Conservation (phyloP, 2,329 filamentous ascomycete genomes). For the Epichloe gansuensis region DNA sequence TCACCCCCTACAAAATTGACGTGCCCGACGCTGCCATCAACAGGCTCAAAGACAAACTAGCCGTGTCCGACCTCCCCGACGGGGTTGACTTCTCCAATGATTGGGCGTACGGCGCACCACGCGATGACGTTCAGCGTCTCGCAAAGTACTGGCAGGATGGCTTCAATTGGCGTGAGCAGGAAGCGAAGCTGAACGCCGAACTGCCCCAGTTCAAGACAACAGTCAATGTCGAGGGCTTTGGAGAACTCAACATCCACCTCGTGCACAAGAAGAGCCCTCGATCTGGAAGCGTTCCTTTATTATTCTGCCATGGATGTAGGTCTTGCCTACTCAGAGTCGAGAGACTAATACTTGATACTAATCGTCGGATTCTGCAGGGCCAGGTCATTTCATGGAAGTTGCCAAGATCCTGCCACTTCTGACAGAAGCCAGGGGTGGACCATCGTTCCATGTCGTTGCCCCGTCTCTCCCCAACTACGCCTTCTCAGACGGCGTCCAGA, state of each 20-base stretch:
- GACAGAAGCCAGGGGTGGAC: slow-evolving; percentile 17
- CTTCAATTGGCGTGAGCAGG: slow-evolving; percentile 51
- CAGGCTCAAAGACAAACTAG: slow-evolving; percentile 19
- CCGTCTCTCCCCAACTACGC: slow-evolving; percentile 44
- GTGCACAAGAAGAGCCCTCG: slow-evolving; percentile 42
- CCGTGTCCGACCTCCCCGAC: slow-evolving; percentile 16
- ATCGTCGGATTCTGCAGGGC: slow-evolving; percentile 28
- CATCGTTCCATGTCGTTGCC: slow-evolving; percentile 43
- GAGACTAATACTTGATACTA: not conserved
- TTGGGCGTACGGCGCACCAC: slow-evolving; percentile 19
- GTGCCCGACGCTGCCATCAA: slow-evolving; percentile 20
- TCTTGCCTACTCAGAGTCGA: not conserved
- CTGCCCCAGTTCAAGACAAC: slow-evolving; percentile 43
- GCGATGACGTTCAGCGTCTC: slow-evolving; percentile 22
- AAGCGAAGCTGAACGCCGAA: slow-evolving; percentile 40
- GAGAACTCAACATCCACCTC: slow-evolving; percentile 48
- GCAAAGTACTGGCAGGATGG: slow-evolving; percentile 25
- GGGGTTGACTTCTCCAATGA: slow-evolving; percentile 21
- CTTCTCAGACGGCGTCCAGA: slow-evolving; percentile 18
- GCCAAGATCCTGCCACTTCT: slow-evolving; percentile 44
- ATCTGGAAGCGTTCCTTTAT: slow-evolving; percentile 44
- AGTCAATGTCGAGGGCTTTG: slow-evolving; percentile 44
- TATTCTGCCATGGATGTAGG: slow-evolving; percentile 32
- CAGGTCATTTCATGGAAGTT: slow-evolving; percentile 56
- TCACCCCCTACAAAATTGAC: slow-evolving; percentile 22